These are phyloP conservation scores for Cladosporium sp. DNA, from an alignment of 2,329 filamentous ascomycete genomes.

Conservation along the genomic window DNA sequence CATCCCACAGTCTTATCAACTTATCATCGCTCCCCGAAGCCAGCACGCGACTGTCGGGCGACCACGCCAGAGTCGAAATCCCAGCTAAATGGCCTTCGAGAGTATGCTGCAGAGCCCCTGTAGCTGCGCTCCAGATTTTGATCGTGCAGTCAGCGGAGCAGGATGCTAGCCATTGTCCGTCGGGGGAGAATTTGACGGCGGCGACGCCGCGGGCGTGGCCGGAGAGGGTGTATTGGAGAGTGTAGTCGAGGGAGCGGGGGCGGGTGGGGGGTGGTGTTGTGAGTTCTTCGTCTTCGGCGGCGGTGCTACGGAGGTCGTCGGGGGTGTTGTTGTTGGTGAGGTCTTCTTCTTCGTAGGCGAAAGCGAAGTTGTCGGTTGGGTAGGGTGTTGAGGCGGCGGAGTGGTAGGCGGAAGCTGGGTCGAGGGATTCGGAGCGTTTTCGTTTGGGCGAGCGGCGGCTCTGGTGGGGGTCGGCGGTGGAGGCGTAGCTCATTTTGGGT, in stretches of 20 bases:
- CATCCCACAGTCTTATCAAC: slow-evolving; percentile 88
- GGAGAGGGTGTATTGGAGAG: slow-evolving; percentile 66
- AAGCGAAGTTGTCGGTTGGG: slow-evolving; percentile 25
- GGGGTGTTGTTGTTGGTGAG: slow-evolving; percentile 30
- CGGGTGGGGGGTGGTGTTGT: slow-evolving; percentile 35
- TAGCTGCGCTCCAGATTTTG: slow-evolving; percentile 83
- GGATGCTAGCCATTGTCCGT: slow-evolving; percentile 86
- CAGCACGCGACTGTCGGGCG: slow-evolving; percentile 80
- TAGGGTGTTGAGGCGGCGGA: slow-evolving; percentile 14
- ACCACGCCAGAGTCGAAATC: slow-evolving; percentile 91
- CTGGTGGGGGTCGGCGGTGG: slow-evolving; percentile 19
- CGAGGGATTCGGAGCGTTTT: slow-evolving; percentile 19
- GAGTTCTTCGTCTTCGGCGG: slow-evolving; percentile 16
- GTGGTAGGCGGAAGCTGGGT: slow-evolving; percentile 21
- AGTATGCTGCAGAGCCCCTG: slow-evolving; percentile 79
- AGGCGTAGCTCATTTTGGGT: slow-evolving; percentile 18
- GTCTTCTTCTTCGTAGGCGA: slow-evolving; percentile 36
- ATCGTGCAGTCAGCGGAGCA: slow-evolving; percentile 83
- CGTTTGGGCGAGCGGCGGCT: slow-evolving; percentile 31
- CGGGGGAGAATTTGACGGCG: slow-evolving; percentile 85
- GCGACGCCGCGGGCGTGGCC: slow-evolving; percentile 80
- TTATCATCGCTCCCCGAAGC: slow-evolving; percentile 96
- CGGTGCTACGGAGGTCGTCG: slow-evolving; percentile 24
- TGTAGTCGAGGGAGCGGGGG: slow-evolving; percentile 65
- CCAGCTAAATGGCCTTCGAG: slow-evolving; percentile 92